Percentiles rank a stretch among this genome's conserved stretches.
Evolutionary conservation across 768 basidiomycete species (phyloP).

Genomic region (Amanita inopinata): DNA sequence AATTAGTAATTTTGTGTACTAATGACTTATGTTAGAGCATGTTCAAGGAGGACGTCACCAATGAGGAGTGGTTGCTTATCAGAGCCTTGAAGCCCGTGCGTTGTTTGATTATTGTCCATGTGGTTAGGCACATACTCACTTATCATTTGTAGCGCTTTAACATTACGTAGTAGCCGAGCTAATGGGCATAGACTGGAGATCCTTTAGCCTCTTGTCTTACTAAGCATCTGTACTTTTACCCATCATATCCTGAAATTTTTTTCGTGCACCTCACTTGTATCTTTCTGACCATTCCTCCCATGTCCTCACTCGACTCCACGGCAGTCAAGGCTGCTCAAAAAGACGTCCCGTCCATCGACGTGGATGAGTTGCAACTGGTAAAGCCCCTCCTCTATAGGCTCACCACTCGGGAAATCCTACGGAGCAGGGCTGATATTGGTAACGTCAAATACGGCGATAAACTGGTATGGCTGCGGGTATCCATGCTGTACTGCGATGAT

Average conservation of each 20-base stretch:
- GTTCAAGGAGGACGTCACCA: constrained; percentile 83
- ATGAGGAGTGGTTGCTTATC: constrained; percentile 91
- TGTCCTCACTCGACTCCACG: constrained; percentile 17
- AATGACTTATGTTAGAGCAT: constrained; percentile 39
- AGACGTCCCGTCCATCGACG: constrained; percentile 21
- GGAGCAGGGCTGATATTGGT: constrained; percentile 41
- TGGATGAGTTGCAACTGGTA: constrained; percentile 40
- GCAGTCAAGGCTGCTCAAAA: constrained; percentile 16
- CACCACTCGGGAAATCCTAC: constrained; percentile 20
- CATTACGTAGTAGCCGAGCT: constrained; percentile 15
- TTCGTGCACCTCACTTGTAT: background rate
- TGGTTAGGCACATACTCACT: background rate
- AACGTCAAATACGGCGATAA: constrained; percentile 62
- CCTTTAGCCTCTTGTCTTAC: background rate
- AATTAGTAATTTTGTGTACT: constrained; percentile 4
- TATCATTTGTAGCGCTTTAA: constrained; percentile 20
- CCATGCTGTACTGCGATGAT: constrained; percentile 29
- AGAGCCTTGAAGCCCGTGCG: constrained; percentile 75
- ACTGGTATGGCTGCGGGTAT: constrained; percentile 91
- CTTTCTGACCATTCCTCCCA: background rate
- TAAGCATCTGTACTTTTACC: constrained; percentile 5
- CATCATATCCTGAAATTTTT: background rate
- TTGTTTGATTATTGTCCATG: constrained; percentile 5
- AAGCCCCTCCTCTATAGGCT: constrained; percentile 17
- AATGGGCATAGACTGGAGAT: background rate